A percentile compares a stretch with the other conserved stretches of the same genome.
Evolutionary conservation across 768 basidiomycete species (phyloP).

Genomic region (Pseudohyphozyma bogoriensis): DNA sequence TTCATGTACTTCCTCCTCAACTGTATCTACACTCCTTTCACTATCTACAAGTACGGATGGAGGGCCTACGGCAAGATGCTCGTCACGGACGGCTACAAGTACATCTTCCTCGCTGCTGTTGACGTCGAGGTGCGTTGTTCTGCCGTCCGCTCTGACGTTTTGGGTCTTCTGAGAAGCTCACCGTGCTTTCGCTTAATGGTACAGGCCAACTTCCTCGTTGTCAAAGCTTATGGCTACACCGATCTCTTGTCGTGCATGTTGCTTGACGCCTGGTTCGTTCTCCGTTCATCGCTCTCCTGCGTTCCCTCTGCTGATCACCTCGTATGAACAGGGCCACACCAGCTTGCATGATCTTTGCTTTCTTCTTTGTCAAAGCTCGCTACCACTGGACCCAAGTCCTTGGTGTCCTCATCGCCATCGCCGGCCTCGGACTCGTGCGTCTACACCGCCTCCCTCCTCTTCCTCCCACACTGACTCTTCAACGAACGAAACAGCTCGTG

Average conservation of each 20-base stretch:
- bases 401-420: slow-evolving; percentile 31
- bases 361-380: slow-evolving; percentile 24
- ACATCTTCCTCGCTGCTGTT: slow-evolving; percentile 25
- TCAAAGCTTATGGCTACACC: slow-evolving; percentile 31
- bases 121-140: slow-evolving; percentile 18
- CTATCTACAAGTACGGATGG: slow-evolving; percentile 30
- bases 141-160: too few relatives aligned
- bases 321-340: slow-evolving; percentile 24
- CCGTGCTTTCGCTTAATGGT: too few relatives aligned
- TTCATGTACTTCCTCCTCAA: too few relatives aligned
- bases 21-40: too few relatives aligned
- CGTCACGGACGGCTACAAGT: slow-evolving; percentile 32
- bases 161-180: neutral
- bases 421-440: slow-evolving; percentile 29
- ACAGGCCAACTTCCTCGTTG: slow-evolving; percentile 28
- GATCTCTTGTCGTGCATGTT: slow-evolving; percentile 29
- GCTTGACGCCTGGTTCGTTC: slow-evolving; percentile 29
- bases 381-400: slow-evolving; percentile 30
- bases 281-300: slow-evolving; percentile 16
- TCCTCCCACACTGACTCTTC: neutral
- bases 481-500: slow-evolving; percentile 17
- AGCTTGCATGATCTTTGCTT: slow-evolving; percentile 32
- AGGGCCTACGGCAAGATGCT: slow-evolving; percentile 30
- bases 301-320: slow-evolving; percentile 2
- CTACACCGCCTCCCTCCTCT: neutral